Evolutionary conservation across 768 basidiomycete genomes (phyloP).

Genomic region (Candolleomyces eurysporus): DNA sequence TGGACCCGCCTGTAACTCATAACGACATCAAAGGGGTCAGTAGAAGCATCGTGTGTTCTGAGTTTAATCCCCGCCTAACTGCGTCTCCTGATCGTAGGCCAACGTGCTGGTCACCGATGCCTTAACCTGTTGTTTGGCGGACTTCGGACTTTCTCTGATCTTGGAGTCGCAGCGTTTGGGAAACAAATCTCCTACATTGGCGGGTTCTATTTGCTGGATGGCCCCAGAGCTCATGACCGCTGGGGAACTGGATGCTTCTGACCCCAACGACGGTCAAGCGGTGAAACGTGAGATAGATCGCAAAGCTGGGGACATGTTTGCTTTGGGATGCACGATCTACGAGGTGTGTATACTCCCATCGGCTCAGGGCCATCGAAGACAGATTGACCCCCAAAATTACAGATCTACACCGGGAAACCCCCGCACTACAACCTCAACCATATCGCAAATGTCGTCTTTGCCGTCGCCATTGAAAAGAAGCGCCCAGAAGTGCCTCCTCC

Average conservation of each 20-base stretch:
- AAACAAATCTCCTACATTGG: constrained; percentile 6
- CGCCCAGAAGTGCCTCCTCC: constrained; percentile 13
- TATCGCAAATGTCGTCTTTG: constrained; percentile 5
- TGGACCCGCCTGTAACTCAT: constrained; percentile 38
- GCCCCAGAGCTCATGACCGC: constrained; percentile 18
- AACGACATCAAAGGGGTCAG: constrained; percentile 41
- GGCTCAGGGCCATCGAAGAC: too few relatives aligned
- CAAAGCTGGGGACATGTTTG: constrained; percentile 18
- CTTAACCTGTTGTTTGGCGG: constrained; percentile 17
- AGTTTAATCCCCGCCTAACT: background rate
- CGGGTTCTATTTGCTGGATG: constrained; percentile 17
- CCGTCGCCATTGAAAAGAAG: constrained; percentile 3
- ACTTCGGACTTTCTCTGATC: constrained; percentile 19
- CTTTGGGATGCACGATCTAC: constrained; percentile 18
- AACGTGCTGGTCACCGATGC: constrained; percentile 20
- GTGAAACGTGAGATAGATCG: background rate
- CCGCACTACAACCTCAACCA: background rate
- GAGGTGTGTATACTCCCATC: constrained; percentile 9
- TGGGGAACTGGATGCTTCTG: background rate
- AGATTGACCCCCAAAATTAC: background rate
- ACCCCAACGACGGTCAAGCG: background rate
- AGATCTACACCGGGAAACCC: background rate
- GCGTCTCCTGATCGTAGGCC: constrained; percentile 3
- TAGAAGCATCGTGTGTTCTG: background rate
- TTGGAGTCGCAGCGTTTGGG: constrained; percentile 15